Percentiles rank a stretch among this genome's conserved stretches.
Evolutionary conservation across 2,329 filamentous ascomycete species (phyloP).

Genomic region (Calcarisporium arbuscula): DNA sequence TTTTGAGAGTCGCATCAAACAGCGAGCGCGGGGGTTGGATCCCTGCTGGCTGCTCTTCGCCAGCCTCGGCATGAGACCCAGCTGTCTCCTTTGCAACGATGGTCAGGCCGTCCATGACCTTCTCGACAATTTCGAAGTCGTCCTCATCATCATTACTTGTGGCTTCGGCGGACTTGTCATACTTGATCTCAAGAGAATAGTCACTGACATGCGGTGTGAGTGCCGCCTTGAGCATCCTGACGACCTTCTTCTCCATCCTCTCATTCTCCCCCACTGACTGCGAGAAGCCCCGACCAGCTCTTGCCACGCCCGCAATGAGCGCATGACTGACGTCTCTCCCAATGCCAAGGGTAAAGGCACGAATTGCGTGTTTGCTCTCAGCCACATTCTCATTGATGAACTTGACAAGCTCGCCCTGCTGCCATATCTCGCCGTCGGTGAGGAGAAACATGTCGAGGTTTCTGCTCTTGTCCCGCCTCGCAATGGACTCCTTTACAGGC

Average conservation of each 20-base stretch:
- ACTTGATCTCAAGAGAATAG: conserved; percentile 58
- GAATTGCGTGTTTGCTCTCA: conserved; percentile 34
- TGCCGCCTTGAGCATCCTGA: conserved; percentile 68
- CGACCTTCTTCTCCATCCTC: conserved; percentile 61
- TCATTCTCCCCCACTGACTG: conserved; percentile 58
- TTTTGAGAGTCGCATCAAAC: conserved; percentile 44
- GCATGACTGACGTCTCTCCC: conserved; percentile 43
- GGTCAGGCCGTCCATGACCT: conserved; percentile 41
- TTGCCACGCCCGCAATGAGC: conserved; percentile 48
- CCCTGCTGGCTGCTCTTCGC: conserved; percentile 3
- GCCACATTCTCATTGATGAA: conserved; percentile 37
- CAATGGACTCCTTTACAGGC: conserved; percentile 38
- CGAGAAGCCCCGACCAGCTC: conserved; percentile 49
- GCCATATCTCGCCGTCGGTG: conserved; percentile 51
- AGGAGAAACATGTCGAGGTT: conserved; percentile 48
- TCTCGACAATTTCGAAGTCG: conserved; percentile 59
- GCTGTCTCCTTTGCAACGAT: conserved; percentile 24
- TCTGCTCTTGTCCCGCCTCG: conserved; percentile 35
- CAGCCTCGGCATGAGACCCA: too few relatives aligned
- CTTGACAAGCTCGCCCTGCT: conserved; percentile 34
- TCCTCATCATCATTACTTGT: conserved; percentile 27
- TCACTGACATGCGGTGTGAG: conserved; percentile 60
- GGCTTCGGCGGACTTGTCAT: conserved; percentile 23
- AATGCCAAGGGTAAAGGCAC: conserved; percentile 51
- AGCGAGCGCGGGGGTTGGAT: conserved; percentile 34